phyloP scores from a whole-genome alignment of 2,329 filamentous ascomycete genomes.

The Ophiostoma ulmi region DNA sequence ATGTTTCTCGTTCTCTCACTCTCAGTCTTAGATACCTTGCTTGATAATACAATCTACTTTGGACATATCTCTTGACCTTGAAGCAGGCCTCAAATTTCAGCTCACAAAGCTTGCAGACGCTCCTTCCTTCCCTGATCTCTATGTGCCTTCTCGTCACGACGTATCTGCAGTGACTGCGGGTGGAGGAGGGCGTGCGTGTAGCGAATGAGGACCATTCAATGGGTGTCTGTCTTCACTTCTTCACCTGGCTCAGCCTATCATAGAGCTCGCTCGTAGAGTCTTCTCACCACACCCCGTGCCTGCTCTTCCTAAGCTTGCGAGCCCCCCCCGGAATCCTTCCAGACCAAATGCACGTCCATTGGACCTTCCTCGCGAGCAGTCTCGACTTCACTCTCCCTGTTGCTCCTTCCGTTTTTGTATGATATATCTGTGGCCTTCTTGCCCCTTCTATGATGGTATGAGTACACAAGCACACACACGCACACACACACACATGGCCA shows the following conservation, averaged over 20 bases:
- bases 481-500: background rate
- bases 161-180: background rate
- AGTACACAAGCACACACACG: background rate
- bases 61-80: background rate
- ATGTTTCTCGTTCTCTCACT: background rate
- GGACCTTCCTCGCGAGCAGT: background rate
- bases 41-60: slow-evolving; percentile 6
- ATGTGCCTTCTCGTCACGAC: background rate
- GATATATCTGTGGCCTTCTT: background rate
- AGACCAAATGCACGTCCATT: background rate
- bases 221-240: background rate
- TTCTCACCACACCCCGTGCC: background rate
- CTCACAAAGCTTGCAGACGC: background rate
- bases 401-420: slow-evolving; percentile 4
- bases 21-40: background rate
- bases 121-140: background rate
- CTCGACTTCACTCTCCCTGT: background rate
- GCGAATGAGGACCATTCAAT: background rate
- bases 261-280: background rate
- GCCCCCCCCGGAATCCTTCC: too few relatives aligned
- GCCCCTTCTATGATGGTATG: background rate
- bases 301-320: background rate
- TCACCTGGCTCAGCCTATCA: slow-evolving; percentile 1
- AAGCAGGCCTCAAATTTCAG: too few relatives aligned
- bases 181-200: background rate